These are phyloP conservation scores for Malassezia nana DNA, from an alignment of 1,284 basidiomycete genomes.

Conservation along the genomic window DNA sequence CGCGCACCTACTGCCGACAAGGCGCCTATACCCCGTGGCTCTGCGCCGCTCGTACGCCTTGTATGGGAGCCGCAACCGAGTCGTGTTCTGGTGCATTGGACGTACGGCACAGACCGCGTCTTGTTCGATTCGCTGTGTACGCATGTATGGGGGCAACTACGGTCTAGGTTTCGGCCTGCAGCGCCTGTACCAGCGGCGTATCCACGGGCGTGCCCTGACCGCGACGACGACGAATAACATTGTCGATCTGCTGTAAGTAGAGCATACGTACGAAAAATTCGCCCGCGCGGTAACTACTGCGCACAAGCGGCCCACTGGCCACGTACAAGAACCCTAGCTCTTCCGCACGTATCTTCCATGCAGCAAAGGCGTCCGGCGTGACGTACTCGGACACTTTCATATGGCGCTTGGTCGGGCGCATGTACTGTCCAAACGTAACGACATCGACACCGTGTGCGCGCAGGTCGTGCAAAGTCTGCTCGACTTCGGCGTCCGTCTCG, in stretches of 20 bases:
- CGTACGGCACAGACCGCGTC: slow-evolving; percentile 12
- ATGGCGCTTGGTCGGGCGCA: slow-evolving; percentile 96
- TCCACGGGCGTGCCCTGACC: slow-evolving; percentile 12
- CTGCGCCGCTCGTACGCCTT: slow-evolving; percentile 1
- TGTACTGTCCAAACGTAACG: slow-evolving; percentile 98
- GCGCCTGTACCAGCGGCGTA: slow-evolving; percentile 3
- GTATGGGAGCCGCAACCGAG: background rate
- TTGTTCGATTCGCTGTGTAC: slow-evolving; percentile 15
- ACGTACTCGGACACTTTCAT: slow-evolving; percentile 99
- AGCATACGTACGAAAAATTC: slow-evolving; percentile 43
- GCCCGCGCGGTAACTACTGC: slow-evolving; percentile 84
- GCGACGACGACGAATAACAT: slow-evolving; percentile 33
- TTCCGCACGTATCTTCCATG: slow-evolving; percentile 82
- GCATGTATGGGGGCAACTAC: background rate
- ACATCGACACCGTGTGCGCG: slow-evolving; percentile 84
- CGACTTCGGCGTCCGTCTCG: slow-evolving; percentile 72
- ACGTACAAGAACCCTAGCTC: slow-evolving; percentile 94
- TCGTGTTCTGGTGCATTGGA: slow-evolving; percentile 2
- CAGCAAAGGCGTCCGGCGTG: slow-evolving; percentile 78
- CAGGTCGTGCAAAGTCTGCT: slow-evolving; percentile 74
- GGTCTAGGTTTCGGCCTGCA: background rate
- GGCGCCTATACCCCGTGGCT: background rate
- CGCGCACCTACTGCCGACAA: no score
- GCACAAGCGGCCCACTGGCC: slow-evolving; percentile 86
- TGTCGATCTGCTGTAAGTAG: slow-evolving; percentile 28